phyloP scores from a whole-genome alignment of 352 stramenopile species.

The Phytophthora pisi region DNA sequence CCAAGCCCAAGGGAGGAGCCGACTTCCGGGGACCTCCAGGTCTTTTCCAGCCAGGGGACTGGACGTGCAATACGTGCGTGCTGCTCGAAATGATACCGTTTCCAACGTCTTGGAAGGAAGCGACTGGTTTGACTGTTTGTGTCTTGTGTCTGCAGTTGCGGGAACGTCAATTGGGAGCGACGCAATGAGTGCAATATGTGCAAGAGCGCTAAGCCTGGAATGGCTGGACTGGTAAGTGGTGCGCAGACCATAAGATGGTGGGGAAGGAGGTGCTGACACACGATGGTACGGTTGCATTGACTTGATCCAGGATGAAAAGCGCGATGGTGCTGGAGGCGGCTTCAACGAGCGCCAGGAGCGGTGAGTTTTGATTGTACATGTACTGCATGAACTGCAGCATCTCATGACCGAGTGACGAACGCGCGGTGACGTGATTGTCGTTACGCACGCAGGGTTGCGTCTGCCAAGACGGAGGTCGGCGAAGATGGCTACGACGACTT shows the following conservation, averaged over 20 bases:
- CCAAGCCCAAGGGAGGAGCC: constrained; percentile 31
- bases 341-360: constrained; percentile 88
- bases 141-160: constrained; percentile 53
- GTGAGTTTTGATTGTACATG: constrained; percentile 32
- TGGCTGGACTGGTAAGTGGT: constrained; percentile 55
- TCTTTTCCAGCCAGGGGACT: constrained; percentile 83
- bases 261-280: not conserved
- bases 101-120: not conserved
- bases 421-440: constrained; percentile 8
- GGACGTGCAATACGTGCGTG: constrained; percentile 80
- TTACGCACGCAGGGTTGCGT: constrained; percentile 51
- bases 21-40: constrained; percentile 68
- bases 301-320: constrained; percentile 67
- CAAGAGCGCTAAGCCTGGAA: constrained; percentile 79
- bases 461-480: constrained; percentile 74
- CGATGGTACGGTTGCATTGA: not conserved
- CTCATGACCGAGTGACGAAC: not conserved
- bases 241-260: not conserved
- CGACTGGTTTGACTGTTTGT: not conserved
- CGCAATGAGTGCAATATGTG: constrained; percentile 89
- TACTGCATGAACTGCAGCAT: no score
- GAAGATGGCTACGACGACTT: constrained; percentile 91
- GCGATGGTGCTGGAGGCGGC: constrained; percentile 75
- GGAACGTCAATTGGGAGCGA: constrained; percentile 89
- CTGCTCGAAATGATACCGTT: not conserved